Conservation (phyloP, 306 rosid genomes). For the Prunus mongolica region DNA sequence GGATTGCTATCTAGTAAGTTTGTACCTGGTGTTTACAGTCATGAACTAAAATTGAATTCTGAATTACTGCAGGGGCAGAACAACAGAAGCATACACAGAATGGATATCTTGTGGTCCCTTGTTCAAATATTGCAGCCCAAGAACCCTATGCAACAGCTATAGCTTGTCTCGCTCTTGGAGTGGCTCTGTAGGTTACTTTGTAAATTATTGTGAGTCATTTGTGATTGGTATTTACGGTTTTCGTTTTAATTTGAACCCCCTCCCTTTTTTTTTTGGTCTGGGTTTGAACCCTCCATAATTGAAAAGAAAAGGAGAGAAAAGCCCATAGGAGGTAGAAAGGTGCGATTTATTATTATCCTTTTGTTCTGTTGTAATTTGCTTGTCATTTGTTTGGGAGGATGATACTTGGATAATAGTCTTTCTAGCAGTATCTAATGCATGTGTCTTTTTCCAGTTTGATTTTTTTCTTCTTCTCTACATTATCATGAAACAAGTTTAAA, state of each 20-base stretch:
- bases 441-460: too few relatives aligned
- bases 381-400: slow-evolving; percentile 16
- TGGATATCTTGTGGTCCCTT: slow-evolving; percentile 94
- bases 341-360: slow-evolving; percentile 15
- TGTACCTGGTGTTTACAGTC: not conserved
- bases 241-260: not conserved
- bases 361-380: slow-evolving; percentile 11
- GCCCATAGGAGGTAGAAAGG: slow-evolving; percentile 5
- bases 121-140: slow-evolving; percentile 87
- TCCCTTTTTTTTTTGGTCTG: not conserved
- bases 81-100: slow-evolving; percentile 73
- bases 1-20: not conserved
- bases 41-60: slow-evolving; percentile 10
- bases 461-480: too few relatives aligned
- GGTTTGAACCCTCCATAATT: slow-evolving; percentile 1
- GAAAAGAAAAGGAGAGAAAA: slow-evolving; percentile 7
- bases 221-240: slow-evolving; percentile 21
- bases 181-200: slow-evolving; percentile 26
- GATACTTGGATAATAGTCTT: not conserved
- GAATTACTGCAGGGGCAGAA: slow-evolving; percentile 67
- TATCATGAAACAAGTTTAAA: not conserved
- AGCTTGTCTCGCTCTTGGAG: slow-evolving; percentile 24
- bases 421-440: too few relatives aligned
- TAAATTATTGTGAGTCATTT: slow-evolving; percentile 23
- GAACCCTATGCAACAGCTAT: slow-evolving; percentile 32